These are phyloP conservation scores for Mortierella alpina DNA, from an alignment of 192 early-diverging fungal species.

Conservation along the genomic window DNA sequence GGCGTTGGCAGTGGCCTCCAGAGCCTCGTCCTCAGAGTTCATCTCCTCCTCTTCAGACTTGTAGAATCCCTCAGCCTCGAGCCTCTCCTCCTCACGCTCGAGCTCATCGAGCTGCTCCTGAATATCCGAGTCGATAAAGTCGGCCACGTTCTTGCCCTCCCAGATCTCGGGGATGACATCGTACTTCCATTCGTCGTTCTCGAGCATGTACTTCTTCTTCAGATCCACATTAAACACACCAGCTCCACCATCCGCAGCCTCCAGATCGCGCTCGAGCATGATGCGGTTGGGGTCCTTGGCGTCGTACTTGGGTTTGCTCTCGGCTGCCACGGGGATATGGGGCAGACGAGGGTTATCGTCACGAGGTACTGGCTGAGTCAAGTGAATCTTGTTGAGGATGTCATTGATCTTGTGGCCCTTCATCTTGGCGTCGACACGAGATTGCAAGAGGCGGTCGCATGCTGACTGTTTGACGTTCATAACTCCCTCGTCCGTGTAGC, in stretches of 20 bases:
- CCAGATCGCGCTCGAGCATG: conserved; percentile 91
- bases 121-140: conserved; percentile 98
- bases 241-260: conserved; percentile 89
- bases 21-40: conserved; percentile 84
- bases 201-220: conserved; percentile 91
- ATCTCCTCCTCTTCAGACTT: conserved; percentile 78
- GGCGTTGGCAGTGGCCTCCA: conserved; percentile 79
- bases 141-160: conserved; percentile 98
- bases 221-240: conserved; percentile 97
- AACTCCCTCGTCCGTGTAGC: conserved; percentile 95
- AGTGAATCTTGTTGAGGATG: conserved; percentile 95
- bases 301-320: conserved; percentile 80
- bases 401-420: conserved; percentile 89
- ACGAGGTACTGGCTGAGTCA: conserved; percentile 89
- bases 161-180: conserved; percentile 98
- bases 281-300: conserved; percentile 83
- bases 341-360: conserved; percentile 88
- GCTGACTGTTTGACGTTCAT: conserved; percentile 95
- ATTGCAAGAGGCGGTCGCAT: conserved; percentile 92
- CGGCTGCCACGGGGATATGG: conserved; percentile 81
- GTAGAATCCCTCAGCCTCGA: conserved; percentile 96
- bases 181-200: conserved; percentile 92
- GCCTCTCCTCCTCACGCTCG: conserved; percentile 95
- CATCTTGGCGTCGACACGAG: conserved; percentile 96
- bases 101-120: conserved; percentile 94